Base-by-base conservation (phyloP, 345 rosid genomes). In the Gossypium mustelinum region DNA sequence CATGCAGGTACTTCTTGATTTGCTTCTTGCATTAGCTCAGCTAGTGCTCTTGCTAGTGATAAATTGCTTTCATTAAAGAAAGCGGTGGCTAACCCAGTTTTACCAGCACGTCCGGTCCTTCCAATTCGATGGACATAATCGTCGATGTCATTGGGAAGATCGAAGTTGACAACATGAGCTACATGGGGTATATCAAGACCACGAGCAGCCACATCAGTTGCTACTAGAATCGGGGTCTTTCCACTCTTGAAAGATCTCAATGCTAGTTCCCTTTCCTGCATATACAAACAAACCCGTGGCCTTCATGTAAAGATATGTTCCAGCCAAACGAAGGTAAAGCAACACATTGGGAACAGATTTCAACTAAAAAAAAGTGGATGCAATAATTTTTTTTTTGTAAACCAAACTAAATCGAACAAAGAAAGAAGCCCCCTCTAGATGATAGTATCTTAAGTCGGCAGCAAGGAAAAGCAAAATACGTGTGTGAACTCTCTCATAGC, bases 51-150 rank as follows among this genome's bases (percentile, higher is more conserved):
- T 6, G 98, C 94, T 83, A 94, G 7, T 11, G 97, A 86, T 12
- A 81, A 18, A 79, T 90, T 93, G 76, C 84, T 79, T 57, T 95
- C 99, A 11, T 93, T 93, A 79, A 95, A 95, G 87, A 95, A 95
- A 77, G 99, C 98, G 63, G 99, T 95, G 4, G 99, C 99, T 55
- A 95, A 80, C 61, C 99, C 99, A 50, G 88, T 62, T 72, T 95
- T 95, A 58, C 99, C 99, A 22, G 99, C 99, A 59, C 99, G 89
- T n/a, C 98, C 99, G 18, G 99, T 94, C 39, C 99, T 79, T 79
- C 99, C 99, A 74, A 95, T 95, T 8, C 98, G 92, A 77, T 95
- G 99, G 27, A 95, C 99, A 51, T 95, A 95, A 83, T 95, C 99
- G 65, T 95, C 98, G 14, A 95, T 95, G 77, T 95, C 99, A 73